Base-by-base conservation (phyloP, 768 basidiomycete genomes). In the Hygrocybe coccinea region DNA sequence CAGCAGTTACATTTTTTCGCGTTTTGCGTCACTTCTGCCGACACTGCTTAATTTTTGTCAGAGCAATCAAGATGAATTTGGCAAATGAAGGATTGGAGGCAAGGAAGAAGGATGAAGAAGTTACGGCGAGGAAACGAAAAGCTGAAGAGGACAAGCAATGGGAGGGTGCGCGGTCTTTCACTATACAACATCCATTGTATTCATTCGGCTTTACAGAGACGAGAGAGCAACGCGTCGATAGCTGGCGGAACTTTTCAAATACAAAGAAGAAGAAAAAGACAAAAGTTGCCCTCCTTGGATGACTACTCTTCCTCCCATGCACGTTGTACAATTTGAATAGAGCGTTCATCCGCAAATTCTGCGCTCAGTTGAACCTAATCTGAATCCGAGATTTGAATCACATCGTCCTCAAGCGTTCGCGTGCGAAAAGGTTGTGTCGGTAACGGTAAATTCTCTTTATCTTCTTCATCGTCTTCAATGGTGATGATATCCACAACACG, bases 31-130 rank as follows among this genome's bases (percentile, higher is more conserved):
- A 12, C 43, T 54, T 37, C 60, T 57, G 29, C 22, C 35, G 38
- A 39, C 57, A 15, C 17, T 22, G 22, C 34, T 15, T 22, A 7
- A 17, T 6, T 17, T 22, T 52, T 24, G 50, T n/a, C 60, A 92
- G 91, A 65, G 89, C 91, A 1, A 72, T 92, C 63, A 93, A 93
- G 76, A 84, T 92, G 84, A 91, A 91, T 66, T 70, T 94, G 54
- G 91, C 91, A 7, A 94, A 94, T 62, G 91, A 94, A 69, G 92
- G 92, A 2, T 74, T 94, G 4, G 93, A 95, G 66, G 94, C 94
- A n/a, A 80, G 86, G 63, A 90, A 87, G 77, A 93, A 91, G 67
- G 93, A 97, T 51, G 91, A 92, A 55, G 94, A 94, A 61, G 78
- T 87, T 10, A 71, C 77, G 21, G 64, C 82, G 35, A 84, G 71